Evolutionary conservation across 164 flowering plant genomes (phyloP).

Genomic region (Malania oleifera): DNA sequence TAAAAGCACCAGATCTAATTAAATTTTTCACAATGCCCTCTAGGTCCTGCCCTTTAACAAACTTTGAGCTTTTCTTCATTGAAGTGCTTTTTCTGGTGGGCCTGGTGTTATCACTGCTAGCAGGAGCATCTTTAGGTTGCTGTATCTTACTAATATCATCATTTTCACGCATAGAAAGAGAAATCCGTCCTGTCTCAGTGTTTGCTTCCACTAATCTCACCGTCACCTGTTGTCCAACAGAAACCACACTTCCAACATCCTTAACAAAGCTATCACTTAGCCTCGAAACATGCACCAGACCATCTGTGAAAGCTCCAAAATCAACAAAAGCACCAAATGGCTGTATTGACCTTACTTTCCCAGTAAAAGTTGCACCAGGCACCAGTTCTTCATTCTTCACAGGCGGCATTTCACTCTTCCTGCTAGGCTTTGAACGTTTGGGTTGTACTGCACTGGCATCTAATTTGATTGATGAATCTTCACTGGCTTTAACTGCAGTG

Average conservation of each 20-base stretch:
- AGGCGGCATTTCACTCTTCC: conserved; percentile 94
- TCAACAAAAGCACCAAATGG: conserved; percentile 98
- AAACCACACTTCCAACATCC: conserved; percentile 69
- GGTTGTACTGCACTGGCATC: conserved; percentile 34
- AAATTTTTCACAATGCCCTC: conserved; percentile 85
- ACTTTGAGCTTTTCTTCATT: conserved; percentile 53
- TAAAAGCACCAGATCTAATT: conserved; percentile 73
- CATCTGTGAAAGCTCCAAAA: conserved; percentile 96
- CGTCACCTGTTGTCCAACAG: conserved; percentile 93
- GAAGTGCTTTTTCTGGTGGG: conserved; percentile 33
- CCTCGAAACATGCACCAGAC: conserved; percentile 86
- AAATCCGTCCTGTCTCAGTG: conserved; percentile 61
- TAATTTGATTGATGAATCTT: conserved; percentile 31
- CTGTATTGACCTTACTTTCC: conserved; percentile 88
- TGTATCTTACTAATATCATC: conserved; percentile 44
- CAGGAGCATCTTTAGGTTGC: conserved; percentile 38
- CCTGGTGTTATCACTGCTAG: conserved; percentile 37
- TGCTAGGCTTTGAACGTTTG: conserved; percentile 42
- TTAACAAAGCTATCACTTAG: conserved; percentile 84
- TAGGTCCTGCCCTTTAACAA: conserved; percentile 70
- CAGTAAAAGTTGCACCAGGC: conserved; percentile 82
- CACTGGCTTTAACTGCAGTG: conserved; percentile 30
- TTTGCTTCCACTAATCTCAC: conserved; percentile 81
- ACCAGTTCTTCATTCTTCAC: conserved; percentile 80
- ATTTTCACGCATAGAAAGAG: conserved; percentile 79